Percentiles rank a stretch among this genome's conserved stretches.
phyloP scores from a whole-genome alignment of 2,329 filamentous ascomycete genomes.

The Calonectria fujianensis region DNA sequence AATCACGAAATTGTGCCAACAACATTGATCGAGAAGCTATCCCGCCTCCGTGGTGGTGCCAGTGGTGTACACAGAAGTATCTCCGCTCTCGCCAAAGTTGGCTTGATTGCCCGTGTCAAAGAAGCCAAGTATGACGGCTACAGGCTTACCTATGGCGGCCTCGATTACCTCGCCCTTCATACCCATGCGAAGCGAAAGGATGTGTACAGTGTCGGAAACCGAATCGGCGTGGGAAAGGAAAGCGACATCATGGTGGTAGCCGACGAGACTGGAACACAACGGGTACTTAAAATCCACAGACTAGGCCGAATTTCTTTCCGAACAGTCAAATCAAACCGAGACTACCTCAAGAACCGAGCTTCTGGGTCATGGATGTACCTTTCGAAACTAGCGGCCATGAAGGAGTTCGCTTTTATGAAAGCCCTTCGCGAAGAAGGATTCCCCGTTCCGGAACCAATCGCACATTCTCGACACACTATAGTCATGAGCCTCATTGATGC shows the following conservation, averaged over 20 bases:
- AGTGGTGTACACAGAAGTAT: conserved; percentile 90
- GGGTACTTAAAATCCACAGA: conserved; percentile 95
- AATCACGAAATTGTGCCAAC: conserved; percentile 99
- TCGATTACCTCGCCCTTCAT: conserved; percentile 98
- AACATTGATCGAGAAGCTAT: conserved; percentile 87
- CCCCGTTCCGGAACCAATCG: conserved; percentile 89
- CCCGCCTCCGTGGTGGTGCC: conserved; percentile 85
- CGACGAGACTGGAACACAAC: conserved; percentile 83
- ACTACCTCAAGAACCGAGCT: conserved; percentile 89
- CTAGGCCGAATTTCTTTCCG: conserved; percentile 97
- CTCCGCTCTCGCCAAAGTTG: conserved; percentile 91
- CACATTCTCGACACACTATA: conserved; percentile 94
- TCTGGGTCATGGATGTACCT: conserved; percentile 99
- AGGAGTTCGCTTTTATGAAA: conserved; percentile 96
- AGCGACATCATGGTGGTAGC: conserved; percentile 97
- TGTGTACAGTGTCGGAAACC: conserved; percentile 94
- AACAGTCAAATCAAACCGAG: conserved; percentile 94
- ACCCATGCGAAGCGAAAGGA: conserved; percentile 86
- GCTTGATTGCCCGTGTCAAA: conserved; percentile 93
- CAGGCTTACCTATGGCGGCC: conserved; percentile 94
- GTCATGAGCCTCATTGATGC: conserved; percentile 97
- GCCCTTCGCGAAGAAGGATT: conserved; percentile 89
- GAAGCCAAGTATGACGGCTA: conserved; percentile 99
- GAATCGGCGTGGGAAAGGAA: conserved; percentile 97
- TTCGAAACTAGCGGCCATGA: conserved; percentile 91